Evolutionary conservation across 2,329 filamentous ascomycete genomes (phyloP), one percentile per base, ranked within the genome.

Genomic region (Trichocomaceae sp.): DNA sequence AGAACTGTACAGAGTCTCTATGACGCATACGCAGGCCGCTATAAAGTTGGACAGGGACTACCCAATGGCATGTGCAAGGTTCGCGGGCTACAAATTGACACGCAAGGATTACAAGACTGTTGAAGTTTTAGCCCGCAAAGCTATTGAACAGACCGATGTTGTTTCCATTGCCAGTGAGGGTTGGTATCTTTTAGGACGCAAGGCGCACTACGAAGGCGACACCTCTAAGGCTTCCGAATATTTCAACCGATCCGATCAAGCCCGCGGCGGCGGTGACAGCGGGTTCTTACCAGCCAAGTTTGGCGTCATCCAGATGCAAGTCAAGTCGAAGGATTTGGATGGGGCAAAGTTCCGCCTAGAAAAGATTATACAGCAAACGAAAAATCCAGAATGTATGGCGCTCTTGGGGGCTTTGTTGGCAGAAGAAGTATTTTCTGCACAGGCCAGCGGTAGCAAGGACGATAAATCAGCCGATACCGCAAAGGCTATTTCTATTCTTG

Each of bases 161-260:
- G 96, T 96, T 69, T 89, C 91, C 3, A 90, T 97, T 69, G 92
- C 92, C 22, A 96, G 92, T 72, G 95, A 99, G 68, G 95, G 93
- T 35, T 97, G 92, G 91, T 99, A 96, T 72, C 75, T 97, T 8
- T 82, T 97, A 41, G 93, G 90, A 26, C 82, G 91, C 58, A 96
- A 95, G 69, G 89, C 92, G 60, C 93, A 99, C 67, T 89, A 90
- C 61, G 82, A 84, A 56, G 86, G 87, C 42, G 85, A 96, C 56
- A 73, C 83, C 6, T 79, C 85, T 19, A 85, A 84, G 55, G 92
- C 93, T 1, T 83, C 81, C 19, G 89, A 96, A 64, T 95, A 86
- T 70, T 99, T 99, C 72, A 84, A 85, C 54, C 86, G 88, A 62
- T 88, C 95, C 1, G 93, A 99, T 68, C 88, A 95, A 69, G 91